These are phyloP conservation scores for Verticillium nubilum DNA, from an alignment of 2,329 filamentous ascomycete genomes.

Conservation along the genomic window DNA sequence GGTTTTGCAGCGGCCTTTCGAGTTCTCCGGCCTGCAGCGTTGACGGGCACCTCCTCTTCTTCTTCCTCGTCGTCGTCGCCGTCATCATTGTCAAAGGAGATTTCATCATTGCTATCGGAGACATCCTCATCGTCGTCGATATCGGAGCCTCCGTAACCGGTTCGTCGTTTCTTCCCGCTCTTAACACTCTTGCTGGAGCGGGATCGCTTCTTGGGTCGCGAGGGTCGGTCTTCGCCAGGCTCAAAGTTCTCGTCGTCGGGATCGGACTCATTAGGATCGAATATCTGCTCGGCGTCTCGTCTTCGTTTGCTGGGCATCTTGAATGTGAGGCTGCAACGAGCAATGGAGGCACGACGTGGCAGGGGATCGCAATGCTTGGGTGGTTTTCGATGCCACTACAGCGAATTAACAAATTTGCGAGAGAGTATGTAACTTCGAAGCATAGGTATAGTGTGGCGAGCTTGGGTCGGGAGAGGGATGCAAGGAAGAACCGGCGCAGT, in stretches of 20 bases:
- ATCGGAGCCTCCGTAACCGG: conserved; percentile 53
- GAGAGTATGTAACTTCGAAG: not conserved
- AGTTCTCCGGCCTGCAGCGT: conserved; percentile 42
- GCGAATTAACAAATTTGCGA: not conserved
- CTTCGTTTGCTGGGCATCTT: conserved; percentile 51
- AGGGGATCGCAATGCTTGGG: not conserved
- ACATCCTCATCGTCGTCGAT: conserved; percentile 55
- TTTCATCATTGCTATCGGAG: conserved; percentile 47
- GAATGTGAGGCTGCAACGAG: not conserved
- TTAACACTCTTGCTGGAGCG: conserved; percentile 25
- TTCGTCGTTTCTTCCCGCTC: conserved; percentile 28
- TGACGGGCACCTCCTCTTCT: conserved; percentile 33
- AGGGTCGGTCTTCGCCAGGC: conserved; percentile 40
- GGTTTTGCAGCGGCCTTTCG: conserved; percentile 40
- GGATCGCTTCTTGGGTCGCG: conserved; percentile 31
- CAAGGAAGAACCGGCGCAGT: not conserved
- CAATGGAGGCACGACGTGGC: not conserved
- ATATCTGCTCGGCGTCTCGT: conserved; percentile 46
- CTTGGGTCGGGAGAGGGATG: not conserved
- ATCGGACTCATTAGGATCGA: conserved; percentile 63
- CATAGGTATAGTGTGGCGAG: not conserved
- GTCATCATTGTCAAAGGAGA: conserved; percentile 39
- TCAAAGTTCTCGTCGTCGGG: conserved; percentile 63
- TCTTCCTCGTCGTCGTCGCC: conserved; percentile 35
- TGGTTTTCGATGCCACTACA: not conserved